These are phyloP conservation scores for Ogataea degrootiae DNA, from an alignment of 805 yeast species.

Conservation along the genomic window DNA sequence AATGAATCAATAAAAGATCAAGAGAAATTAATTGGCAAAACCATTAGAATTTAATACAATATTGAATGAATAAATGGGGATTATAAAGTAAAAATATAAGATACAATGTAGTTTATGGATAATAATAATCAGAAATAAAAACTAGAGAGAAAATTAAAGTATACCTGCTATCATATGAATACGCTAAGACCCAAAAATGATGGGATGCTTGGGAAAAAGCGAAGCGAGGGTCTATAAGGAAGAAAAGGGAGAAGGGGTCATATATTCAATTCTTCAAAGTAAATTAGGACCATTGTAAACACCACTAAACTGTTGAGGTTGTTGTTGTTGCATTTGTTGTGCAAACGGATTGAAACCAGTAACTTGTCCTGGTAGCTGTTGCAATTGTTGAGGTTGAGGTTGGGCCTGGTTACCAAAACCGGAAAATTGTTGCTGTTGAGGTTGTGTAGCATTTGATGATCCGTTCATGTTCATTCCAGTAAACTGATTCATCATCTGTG, in stretches of 20 bases:
- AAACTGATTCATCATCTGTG: background rate
- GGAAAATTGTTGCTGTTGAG: slow-evolving; percentile 2
- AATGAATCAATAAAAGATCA: too few species aligned
- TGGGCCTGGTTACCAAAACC: background rate
- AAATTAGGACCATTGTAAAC: slow-evolving; percentile 29
- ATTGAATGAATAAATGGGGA: too few species aligned
- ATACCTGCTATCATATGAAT: too few species aligned
- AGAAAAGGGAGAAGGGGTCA: background rate
- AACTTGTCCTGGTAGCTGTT: background rate
- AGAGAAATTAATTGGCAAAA: too few species aligned
- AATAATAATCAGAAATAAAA: too few species aligned
- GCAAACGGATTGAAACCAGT: slow-evolving; percentile 18
- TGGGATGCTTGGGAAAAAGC: too few species aligned
- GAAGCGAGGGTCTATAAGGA: background rate
- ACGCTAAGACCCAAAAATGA: too few species aligned
- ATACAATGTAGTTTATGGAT: too few species aligned
- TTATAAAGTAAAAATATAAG: too few species aligned
- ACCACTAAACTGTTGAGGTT: slow-evolving; percentile 6
- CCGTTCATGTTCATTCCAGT: background rate
- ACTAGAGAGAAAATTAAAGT: too few species aligned
- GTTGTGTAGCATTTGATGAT: background rate
- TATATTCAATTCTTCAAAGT: slow-evolving; percentile 5
- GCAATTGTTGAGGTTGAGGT: background rate
- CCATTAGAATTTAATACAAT: too few species aligned
- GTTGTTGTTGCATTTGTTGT: slow-evolving; percentile 9